Conservation (phyloP, 768 basidiomycete genomes). For the Mycena maculata region DNA sequence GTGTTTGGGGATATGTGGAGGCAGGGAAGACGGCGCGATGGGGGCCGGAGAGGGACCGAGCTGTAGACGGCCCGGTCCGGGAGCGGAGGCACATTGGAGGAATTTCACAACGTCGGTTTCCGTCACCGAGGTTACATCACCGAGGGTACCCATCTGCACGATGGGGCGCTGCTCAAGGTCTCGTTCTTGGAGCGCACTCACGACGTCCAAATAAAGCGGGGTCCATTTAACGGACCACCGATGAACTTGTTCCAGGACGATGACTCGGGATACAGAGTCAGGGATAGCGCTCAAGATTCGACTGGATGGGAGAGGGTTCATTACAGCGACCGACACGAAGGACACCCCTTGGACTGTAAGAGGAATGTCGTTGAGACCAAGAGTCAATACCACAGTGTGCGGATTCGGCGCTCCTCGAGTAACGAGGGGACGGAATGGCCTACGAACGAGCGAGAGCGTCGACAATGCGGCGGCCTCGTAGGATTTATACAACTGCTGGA, state of each 20-base stretch:
- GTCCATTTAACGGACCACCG: constrained; percentile 88
- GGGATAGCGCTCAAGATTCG: constrained; percentile 72
- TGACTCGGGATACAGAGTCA: constrained; percentile 68
- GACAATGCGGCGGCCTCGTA: constrained; percentile 79
- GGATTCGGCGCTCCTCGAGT: constrained; percentile 66
- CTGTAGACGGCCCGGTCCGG: constrained; percentile 56
- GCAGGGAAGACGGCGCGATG: constrained; percentile 41
- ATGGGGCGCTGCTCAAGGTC: constrained; percentile 59
- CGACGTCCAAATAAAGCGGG: constrained; percentile 85
- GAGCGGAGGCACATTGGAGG: constrained; percentile 53
- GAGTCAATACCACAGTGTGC: constrained; percentile 74
- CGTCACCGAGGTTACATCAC: constrained; percentile 54
- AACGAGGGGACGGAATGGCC: constrained; percentile 68
- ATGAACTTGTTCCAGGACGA: constrained; percentile 86
- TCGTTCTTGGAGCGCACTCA: constrained; percentile 75
- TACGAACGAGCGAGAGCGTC: constrained; percentile 69
- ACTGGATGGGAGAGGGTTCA: constrained; percentile 76
- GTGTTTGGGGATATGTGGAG: constrained; percentile 85
- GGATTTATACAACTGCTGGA: constrained; percentile 55
- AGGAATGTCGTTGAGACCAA: constrained; percentile 64
- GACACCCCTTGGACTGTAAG: constrained; percentile 66
- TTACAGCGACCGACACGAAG: constrained; percentile 73
- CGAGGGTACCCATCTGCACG: constrained; percentile 74
- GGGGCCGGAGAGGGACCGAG: constrained; percentile 55
- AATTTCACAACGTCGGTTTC: constrained; percentile 63